Percentiles rank a stretch among this genome's conserved stretches.
Evolutionary conservation across 805 yeast genomes (phyloP).

Genomic region (Candida pseudofarinosa): DNA sequence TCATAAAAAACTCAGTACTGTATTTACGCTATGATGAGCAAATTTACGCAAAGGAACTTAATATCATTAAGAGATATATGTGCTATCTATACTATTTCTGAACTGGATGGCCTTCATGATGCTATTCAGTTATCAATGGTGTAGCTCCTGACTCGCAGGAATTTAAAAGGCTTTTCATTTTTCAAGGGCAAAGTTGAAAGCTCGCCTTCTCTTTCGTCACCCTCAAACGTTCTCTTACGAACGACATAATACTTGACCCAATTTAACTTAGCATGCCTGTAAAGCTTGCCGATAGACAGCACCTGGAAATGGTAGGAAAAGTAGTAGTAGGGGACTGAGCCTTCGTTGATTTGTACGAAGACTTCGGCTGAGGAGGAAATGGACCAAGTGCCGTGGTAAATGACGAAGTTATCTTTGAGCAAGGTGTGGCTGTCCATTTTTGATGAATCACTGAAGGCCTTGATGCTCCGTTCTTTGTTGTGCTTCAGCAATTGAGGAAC

Average conservation of each 20-base stretch:
- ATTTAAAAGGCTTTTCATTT: slow-evolving; percentile 78
- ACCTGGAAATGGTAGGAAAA: slow-evolving; percentile 64
- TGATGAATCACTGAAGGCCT: neutral
- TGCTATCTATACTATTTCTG: neutral
- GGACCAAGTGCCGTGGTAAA: slow-evolving; percentile 54
- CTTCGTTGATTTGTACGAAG: slow-evolving; percentile 47
- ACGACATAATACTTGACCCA: slow-evolving; percentile 66
- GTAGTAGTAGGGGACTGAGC: slow-evolving; percentile 55
- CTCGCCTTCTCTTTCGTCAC: slow-evolving; percentile 50
- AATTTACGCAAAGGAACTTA: slow-evolving; percentile 9
- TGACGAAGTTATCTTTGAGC: slow-evolving; percentile 29
- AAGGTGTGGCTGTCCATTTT: slow-evolving; percentile 9
- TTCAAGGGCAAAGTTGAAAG: slow-evolving; percentile 47
- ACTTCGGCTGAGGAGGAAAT: slow-evolving; percentile 50
- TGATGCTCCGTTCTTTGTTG: slow-evolving; percentile 15
- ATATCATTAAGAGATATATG: neutral
- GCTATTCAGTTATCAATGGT: slow-evolving; percentile 4
- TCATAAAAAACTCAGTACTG: slow-evolving; percentile 8
- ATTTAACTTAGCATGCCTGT: slow-evolving; percentile 62
- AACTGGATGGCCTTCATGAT: too few relatives aligned
- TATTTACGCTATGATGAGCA: slow-evolving; percentile 5
- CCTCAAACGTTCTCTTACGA: slow-evolving; percentile 35
- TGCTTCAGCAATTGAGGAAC: slow-evolving; percentile 50
- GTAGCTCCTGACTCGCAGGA: slow-evolving; percentile 57
- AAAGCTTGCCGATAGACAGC: slow-evolving; percentile 51